Evolutionary conservation across 441 rosid species (phyloP), one percentile per base, ranked within the genome.

Genomic region (Corymbia calophylla): DNA sequence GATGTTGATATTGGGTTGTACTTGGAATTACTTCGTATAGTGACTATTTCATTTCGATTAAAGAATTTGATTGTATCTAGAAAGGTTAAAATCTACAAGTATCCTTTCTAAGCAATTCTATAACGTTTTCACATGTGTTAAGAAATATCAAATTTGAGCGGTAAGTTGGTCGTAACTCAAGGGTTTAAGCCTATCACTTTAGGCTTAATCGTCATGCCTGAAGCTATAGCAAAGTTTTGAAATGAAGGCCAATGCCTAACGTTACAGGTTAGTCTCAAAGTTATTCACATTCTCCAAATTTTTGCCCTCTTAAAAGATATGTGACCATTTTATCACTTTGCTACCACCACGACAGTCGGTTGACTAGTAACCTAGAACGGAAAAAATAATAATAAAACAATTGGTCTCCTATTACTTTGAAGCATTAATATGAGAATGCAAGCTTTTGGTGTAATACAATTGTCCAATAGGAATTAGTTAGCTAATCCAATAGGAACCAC

Each of bases 401-500:
- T 4, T 2, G 0, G n/a, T 58, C 62, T 58, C 25, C 62, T 25
- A 21, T 11, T 56, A 9, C 9, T 56, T 58, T 58, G 4, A 25
- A 25, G n/a, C n/a, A 58, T 58, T 25, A 58, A 25, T 1, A 25
- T 10, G n/a, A 25, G 64, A 58, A 58, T 58, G 6, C n/a, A 58
- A 25, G 64, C 64, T 25, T 58, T 58, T 0, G 0, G 64, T 0
- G 0, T 9, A 25, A 25, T 25, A 58, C 23, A 58, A 58, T 58
- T 58, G 6, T 58, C 64, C 64, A 25, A 23, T 58, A 25, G 3
- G 64, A 58, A 58, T 58, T 58, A 58, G 25, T 58, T 3, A 58
- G 5, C 7, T 58, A 0, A 58, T 0, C 25, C 10, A 25, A 25
- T 12, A 58, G 6, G 14, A 25, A 58, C 12, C 27, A 21, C 0